Conservation (phyloP, 1,139 yeast species). For the Yamadazyma epiphylla region DNA sequence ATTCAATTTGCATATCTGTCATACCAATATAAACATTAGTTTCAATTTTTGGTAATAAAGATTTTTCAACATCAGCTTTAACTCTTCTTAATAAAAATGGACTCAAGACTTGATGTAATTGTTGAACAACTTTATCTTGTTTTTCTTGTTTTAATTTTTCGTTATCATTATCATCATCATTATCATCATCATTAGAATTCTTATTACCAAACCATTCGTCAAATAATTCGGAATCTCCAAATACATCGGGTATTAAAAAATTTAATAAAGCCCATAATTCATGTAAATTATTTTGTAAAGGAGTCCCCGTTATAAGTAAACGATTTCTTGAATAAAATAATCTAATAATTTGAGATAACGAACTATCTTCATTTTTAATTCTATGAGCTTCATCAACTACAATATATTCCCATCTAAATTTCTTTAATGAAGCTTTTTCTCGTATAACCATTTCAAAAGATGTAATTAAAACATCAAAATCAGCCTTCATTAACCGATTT, state of each 20-base stretch:
- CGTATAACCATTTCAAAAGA: slow-evolving; percentile 91
- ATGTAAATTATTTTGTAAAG: slow-evolving; percentile 89
- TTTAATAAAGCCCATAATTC: slow-evolving; percentile 94
- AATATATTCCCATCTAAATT: slow-evolving; percentile 89
- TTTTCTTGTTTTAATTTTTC: slow-evolving; percentile 43
- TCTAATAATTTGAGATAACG: slow-evolving; percentile 85
- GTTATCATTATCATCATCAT: slow-evolving; percentile 13
- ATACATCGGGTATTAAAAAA: slow-evolving; percentile 89
- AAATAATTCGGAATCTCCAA: slow-evolving; percentile 84
- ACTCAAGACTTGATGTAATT: slow-evolving; percentile 75
- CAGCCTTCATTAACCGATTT: slow-evolving; percentile 57
- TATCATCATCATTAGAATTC: slow-evolving; percentile 17
- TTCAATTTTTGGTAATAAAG: slow-evolving; percentile 86
- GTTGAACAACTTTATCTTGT: slow-evolving; percentile 78
- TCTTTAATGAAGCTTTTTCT: slow-evolving; percentile 76
- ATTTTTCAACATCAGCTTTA: slow-evolving; percentile 88
- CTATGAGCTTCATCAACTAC: slow-evolving; percentile 97
- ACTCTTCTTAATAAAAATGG: slow-evolving; percentile 90
- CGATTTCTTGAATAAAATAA: slow-evolving; percentile 82
- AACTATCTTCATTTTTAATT: slow-evolving; percentile 89
- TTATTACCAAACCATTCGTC: slow-evolving; percentile 78
- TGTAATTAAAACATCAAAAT: slow-evolving; percentile 85
- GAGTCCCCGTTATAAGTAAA: slow-evolving; percentile 90
- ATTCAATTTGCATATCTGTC: slow-evolving; percentile 89
- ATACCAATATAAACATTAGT: slow-evolving; percentile 86